These are phyloP conservation scores for Sophora flavescens DNA, from an alignment of 306 rosid genomes.

Conservation along the genomic window DNA sequence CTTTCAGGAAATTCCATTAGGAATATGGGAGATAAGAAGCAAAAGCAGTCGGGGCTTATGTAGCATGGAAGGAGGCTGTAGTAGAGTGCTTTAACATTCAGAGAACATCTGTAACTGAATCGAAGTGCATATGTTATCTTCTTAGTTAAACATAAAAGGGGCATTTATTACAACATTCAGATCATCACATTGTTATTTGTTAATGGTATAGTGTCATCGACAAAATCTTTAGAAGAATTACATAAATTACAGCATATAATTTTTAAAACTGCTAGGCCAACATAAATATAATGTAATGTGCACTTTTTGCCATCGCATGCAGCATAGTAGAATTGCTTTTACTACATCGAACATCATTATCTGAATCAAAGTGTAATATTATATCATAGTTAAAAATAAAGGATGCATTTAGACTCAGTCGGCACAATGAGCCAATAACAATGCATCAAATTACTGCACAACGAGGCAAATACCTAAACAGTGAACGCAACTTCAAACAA, in stretches of 20 bases:
- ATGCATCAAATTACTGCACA: no score
- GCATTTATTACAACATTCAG: neutral
- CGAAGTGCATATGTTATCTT: no score
- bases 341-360: neutral
- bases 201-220: slow-evolving; percentile 48
- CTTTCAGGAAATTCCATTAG: slow-evolving; percentile 75
- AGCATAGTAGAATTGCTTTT: neutral
- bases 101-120: no score
- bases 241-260: slow-evolving; percentile 3
- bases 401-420: slow-evolving; percentile 75
- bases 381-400: slow-evolving; percentile 57
- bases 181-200: slow-evolving; percentile 12
- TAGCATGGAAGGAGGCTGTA: slow-evolving; percentile 75
- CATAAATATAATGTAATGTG: neutral
- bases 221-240: neutral
- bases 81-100: slow-evolving; percentile 59
- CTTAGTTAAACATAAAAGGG: slow-evolving; percentile 43
- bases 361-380: slow-evolving; percentile 28
- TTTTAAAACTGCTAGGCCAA: neutral
- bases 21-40: slow-evolving; percentile 90
- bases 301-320: neutral
- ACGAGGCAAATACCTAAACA: neutral
- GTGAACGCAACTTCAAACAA: neutral
- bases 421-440: slow-evolving; percentile 52
- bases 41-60: slow-evolving; percentile 71